Evolutionary conservation across 805 yeast genomes (phyloP).

Genomic region (Metschnikowia amazonensis): DNA sequence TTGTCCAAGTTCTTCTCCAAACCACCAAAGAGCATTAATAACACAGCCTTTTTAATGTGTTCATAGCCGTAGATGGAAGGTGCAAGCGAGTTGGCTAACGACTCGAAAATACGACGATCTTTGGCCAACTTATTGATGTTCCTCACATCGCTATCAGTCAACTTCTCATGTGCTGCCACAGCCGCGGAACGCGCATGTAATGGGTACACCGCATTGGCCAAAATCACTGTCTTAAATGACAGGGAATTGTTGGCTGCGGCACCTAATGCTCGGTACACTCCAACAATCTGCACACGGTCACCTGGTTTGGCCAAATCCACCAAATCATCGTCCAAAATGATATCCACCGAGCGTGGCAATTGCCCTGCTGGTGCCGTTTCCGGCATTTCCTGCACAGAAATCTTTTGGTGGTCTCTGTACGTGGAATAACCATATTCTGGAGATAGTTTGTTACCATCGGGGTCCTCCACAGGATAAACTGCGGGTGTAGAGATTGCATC

Average conservation of each 20-base stretch:
- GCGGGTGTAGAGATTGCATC: constrained; percentile 81
- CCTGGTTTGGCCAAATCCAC: constrained; percentile 94
- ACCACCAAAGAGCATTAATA: constrained; percentile 90
- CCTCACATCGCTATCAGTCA: constrained; percentile 80
- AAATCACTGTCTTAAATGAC: constrained; percentile 74
- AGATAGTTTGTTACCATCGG: constrained; percentile 80
- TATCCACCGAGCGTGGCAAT: constrained; percentile 88
- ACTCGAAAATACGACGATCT: constrained; percentile 67
- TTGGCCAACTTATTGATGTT: constrained; percentile 78
- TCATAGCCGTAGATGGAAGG: constrained; percentile 96
- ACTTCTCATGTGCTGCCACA: constrained; percentile 62
- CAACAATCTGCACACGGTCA: constrained; percentile 90
- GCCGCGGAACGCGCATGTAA: constrained; percentile 85
- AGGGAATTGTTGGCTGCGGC: constrained; percentile 58
- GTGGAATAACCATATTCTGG: constrained; percentile 94
- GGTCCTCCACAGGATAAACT: constrained; percentile 87
- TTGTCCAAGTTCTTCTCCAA: constrained; percentile 88
- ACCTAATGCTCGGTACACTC: constrained; percentile 89
- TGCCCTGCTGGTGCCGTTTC: constrained; percentile 98
- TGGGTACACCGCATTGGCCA: constrained; percentile 87
- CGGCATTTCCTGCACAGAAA: constrained; percentile 95
- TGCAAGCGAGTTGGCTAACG: constrained; percentile 81
- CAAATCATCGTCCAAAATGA: constrained; percentile 89
- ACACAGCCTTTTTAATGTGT: constrained; percentile 83
- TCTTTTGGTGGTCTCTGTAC: constrained; percentile 89